Evolutionary conservation across 23 red algal species (phyloP).

Genomic region (Pyropia yezoensis): DNA sequence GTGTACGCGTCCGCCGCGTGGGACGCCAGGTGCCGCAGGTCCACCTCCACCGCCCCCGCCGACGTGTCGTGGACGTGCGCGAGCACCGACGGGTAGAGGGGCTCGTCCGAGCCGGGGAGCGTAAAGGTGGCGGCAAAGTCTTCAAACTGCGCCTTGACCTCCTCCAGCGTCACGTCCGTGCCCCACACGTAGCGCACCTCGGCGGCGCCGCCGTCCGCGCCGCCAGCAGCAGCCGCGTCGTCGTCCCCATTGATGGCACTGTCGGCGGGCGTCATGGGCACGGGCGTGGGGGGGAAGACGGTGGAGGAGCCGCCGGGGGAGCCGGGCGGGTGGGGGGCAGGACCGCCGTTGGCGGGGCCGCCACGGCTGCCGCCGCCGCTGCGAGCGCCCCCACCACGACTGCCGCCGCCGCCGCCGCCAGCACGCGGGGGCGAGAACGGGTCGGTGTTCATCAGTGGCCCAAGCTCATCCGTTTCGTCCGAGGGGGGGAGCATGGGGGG

Average conservation of each 20-base stretch:
- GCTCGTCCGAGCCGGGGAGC: background rate
- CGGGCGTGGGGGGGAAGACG: slow-evolving; percentile 9
- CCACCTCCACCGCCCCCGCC: slow-evolving; percentile 58
- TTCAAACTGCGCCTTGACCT: slow-evolving; percentile 14
- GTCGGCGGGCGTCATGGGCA: slow-evolving; percentile 5
- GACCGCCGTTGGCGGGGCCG: background rate
- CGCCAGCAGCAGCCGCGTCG: background rate
- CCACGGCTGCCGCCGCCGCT: too few relatives aligned
- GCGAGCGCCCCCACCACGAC: too few relatives aligned
- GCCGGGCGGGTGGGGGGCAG: slow-evolving; percentile 25
- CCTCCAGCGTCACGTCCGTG: slow-evolving; percentile 17
- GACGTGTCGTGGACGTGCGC: slow-evolving; percentile 52
- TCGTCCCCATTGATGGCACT: background rate
- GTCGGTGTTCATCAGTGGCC: too few relatives aligned
- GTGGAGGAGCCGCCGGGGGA: slow-evolving; percentile 35
- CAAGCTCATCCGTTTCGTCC: too few relatives aligned
- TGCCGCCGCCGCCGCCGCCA: too few relatives aligned
- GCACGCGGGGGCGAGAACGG: too few relatives aligned
- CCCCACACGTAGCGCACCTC: slow-evolving; percentile 3
- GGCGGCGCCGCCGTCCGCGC: background rate
- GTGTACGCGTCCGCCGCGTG: slow-evolving; percentile 49
- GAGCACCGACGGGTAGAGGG: slow-evolving; percentile 49
- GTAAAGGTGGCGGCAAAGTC: slow-evolving; percentile 30
- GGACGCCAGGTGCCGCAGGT: slow-evolving; percentile 52
- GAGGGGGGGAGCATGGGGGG: too few relatives aligned